phyloP scores from a whole-genome alignment of 208 protist species.

The Trypanosoma avium region DNA sequence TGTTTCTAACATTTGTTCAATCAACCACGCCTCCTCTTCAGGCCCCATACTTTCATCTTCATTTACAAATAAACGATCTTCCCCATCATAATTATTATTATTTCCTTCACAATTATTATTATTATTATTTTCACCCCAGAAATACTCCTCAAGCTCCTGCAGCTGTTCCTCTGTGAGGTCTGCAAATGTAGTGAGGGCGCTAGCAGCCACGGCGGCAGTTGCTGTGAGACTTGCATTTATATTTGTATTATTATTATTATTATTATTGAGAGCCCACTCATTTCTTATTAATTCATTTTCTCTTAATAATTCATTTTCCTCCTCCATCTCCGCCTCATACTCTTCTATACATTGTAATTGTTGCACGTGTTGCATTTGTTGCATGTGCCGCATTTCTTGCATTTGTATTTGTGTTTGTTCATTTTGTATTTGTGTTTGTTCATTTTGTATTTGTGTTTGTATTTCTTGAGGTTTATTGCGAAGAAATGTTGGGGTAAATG shows the following conservation, averaged over 20 bases:
- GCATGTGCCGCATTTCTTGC: not conserved
- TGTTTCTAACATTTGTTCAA: conserved; percentile 77
- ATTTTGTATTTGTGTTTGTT: not conserved
- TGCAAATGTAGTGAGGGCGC: conserved; percentile 9
- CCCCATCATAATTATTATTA: conserved; percentile 13
- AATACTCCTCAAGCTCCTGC: conserved; percentile 20
- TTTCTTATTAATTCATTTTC: not conserved
- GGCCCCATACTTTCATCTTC: conserved; percentile 57
- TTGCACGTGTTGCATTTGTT: too few species aligned
- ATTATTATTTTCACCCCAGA: not conserved
- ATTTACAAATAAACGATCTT: conserved; percentile 48
- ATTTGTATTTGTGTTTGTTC: not conserved
- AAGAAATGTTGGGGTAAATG: conserved; percentile 68
- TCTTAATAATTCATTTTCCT: not conserved
- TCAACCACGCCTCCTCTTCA: conserved; percentile 82
- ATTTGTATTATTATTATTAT: not conserved
- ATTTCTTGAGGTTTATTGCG: too few species aligned
- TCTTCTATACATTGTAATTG: not conserved
- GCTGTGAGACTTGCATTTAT: not conserved
- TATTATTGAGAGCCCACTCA: not conserved
- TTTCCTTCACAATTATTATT: conserved; percentile 1
- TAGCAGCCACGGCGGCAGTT: conserved; percentile 6
- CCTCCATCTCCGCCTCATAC: not conserved
- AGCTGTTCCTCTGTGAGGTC: conserved; percentile 21
- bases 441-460: not conserved